These are phyloP conservation scores for Leccinum huronense DNA, from an alignment of 1,284 basidiomycete species.

Conservation along the genomic window DNA sequence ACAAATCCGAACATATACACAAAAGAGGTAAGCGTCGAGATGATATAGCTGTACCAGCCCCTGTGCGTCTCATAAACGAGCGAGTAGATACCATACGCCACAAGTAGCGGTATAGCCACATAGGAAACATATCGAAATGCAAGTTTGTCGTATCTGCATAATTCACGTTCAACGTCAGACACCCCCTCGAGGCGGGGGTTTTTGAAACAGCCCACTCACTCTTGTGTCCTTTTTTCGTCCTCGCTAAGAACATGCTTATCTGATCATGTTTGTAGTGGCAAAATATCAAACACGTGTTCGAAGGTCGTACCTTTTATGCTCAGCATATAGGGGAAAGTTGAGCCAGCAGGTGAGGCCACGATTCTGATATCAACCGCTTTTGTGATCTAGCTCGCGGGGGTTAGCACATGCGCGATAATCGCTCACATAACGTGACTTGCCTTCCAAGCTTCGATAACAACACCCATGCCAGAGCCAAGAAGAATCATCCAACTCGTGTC, in stretches of 20 bases:
- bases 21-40: conserved; percentile 84
- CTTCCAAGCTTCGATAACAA: conserved; percentile 97
- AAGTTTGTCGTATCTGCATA: conserved; percentile 71
- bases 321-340: conserved; percentile 75
- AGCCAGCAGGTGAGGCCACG: conserved; percentile 55
- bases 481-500: conserved; percentile 98
- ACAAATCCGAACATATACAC: conserved; percentile 98
- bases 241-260: conserved; percentile 93
- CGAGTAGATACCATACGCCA: conserved; percentile 88
- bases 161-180: conserved; percentile 16
- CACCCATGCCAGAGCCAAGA: conserved; percentile 82
- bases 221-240: conserved; percentile 97
- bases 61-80: conserved; percentile 86
- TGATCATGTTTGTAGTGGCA: conserved; percentile 31
- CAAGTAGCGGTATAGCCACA: conserved; percentile 80
- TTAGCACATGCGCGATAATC: conserved; percentile 19
- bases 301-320: conserved; percentile 67
- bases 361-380: conserved; percentile 86
- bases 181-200: conserved; percentile 8
- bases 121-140: conserved; percentile 92
- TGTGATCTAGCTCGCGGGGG: conserved; percentile 54
- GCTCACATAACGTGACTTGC: conserved; percentile 38
- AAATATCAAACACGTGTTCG: conserved; percentile 19
- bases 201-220: conserved; percentile 51
- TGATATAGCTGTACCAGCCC: conserved; percentile 95